Percentiles rank a stretch among this genome's conserved stretches.
Evolutionary conservation across 257 asterid genomes (phyloP).

Genomic region (Nicotiana sylvestris): DNA sequence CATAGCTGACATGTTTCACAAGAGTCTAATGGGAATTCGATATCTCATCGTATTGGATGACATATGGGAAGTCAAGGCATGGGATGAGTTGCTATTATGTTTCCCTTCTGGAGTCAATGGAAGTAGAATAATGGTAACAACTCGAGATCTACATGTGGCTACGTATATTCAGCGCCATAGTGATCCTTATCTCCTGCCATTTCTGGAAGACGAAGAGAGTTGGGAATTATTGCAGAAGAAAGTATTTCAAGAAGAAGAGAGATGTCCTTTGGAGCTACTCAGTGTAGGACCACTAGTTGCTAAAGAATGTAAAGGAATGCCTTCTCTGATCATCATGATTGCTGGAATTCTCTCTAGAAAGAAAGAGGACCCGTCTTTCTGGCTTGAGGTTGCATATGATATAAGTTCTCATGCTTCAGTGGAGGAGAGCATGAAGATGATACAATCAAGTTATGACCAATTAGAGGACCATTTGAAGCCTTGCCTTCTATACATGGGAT

Average conservation of each 20-base stretch:
- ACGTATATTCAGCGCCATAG: not conserved
- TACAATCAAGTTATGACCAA: too few relatives aligned
- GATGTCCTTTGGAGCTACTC: not conserved
- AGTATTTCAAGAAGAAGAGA: not conserved
- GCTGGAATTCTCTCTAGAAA: not conserved
- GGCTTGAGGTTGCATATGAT: not conserved
- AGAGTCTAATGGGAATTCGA: not conserved
- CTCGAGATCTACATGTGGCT: not conserved
- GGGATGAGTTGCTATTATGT: not conserved
- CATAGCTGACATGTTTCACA: not conserved
- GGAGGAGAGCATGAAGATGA: too few relatives aligned
- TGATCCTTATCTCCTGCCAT: not conserved
- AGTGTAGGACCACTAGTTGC: not conserved
- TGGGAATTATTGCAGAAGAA: conserved; percentile 12
- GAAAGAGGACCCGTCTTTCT: not conserved
- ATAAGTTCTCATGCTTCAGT: not conserved
- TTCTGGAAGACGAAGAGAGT: not conserved
- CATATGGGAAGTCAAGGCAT: not conserved
- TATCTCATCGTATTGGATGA: conserved; percentile 6
- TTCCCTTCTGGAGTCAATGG: not conserved
- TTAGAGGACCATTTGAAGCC: not conserved
- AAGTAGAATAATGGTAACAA: conserved; percentile 11
- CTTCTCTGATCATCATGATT: not conserved
- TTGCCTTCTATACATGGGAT: too few relatives aligned
- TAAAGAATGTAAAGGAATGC: not conserved